phyloP scores from a whole-genome alignment of 495 filamentous ascomycete genomes.

The Glarea lozoyensis region DNA sequence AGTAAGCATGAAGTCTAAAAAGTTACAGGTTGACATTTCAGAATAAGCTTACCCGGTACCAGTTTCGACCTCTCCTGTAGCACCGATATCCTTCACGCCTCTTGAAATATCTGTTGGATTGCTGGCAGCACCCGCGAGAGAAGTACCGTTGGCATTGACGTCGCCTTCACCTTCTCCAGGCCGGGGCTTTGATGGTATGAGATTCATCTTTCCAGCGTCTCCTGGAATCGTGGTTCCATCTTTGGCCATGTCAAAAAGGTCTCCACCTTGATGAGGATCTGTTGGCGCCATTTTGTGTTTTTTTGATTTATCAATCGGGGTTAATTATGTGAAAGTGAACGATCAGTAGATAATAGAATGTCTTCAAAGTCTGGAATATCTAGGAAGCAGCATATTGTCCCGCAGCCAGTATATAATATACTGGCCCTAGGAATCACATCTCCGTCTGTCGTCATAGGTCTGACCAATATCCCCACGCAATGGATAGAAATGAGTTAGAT shows the following conservation, averaged over 20 bases:
- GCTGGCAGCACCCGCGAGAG: slow-evolving; percentile 35
- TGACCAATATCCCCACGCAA: no score
- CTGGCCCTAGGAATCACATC: no score
- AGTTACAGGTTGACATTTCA: not conserved
- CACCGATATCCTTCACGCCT: slow-evolving; percentile 27
- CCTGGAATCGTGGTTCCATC: slow-evolving; percentile 40
- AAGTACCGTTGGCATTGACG: not conserved
- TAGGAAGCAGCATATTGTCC: no score
- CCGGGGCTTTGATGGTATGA: slow-evolving; percentile 45
- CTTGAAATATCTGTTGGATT: slow-evolving; percentile 45
- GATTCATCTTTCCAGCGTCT: slow-evolving; percentile 39
- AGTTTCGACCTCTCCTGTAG: slow-evolving; percentile 38
- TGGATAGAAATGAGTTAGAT: no score
- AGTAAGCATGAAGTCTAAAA: not conserved
- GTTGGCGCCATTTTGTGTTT: slow-evolving; percentile 7
- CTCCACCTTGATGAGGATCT: slow-evolving; percentile 24
- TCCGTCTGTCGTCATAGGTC: no score
- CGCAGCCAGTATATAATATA: no score
- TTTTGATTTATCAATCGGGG: not conserved
- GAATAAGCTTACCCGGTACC: slow-evolving; percentile 32
- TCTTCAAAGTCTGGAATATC: no score
- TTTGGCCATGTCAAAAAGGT: slow-evolving; percentile 40
- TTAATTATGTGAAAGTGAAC: not conserved
- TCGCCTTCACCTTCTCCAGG: slow-evolving; percentile 38
- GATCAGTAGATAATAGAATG: no score